Conservation (phyloP, 805 yeast genomes). For the Candida boleticola region DNA sequence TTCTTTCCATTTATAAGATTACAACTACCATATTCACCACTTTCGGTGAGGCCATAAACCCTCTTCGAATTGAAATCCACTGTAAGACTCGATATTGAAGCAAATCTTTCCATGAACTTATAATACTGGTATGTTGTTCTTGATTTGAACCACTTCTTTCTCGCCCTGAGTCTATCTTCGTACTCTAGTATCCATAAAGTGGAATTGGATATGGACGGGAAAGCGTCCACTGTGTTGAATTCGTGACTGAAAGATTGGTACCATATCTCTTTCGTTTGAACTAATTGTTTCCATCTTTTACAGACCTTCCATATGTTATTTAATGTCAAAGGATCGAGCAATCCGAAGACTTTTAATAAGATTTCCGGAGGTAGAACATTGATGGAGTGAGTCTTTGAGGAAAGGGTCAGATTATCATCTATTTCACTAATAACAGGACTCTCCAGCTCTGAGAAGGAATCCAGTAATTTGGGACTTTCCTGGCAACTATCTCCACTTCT, state of each 20-base stretch:
- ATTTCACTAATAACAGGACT: too few relatives aligned
- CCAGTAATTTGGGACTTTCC: too few relatives aligned
- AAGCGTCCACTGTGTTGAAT: slow-evolving; percentile 34
- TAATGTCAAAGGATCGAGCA: slow-evolving; percentile 46
- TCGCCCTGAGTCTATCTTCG: slow-evolving; percentile 32
- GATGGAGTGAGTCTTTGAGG: slow-evolving; percentile 7
- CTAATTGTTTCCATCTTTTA: slow-evolving; percentile 44
- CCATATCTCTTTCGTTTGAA: slow-evolving; percentile 49
- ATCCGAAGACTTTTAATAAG: slow-evolving; percentile 42
- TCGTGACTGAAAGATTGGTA: slow-evolving; percentile 39
- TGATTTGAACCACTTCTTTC: slow-evolving; percentile 41
- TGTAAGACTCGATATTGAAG: slow-evolving; percentile 4
- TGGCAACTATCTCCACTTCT: too few relatives aligned
- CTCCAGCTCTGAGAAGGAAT: too few relatives aligned
- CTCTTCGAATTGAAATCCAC: background rate
- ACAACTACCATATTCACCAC: slow-evolving; percentile 1
- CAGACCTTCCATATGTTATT: slow-evolving; percentile 44
- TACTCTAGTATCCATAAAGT: slow-evolving; percentile 48
- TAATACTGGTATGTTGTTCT: slow-evolving; percentile 25
- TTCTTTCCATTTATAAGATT: slow-evolving; percentile 32
- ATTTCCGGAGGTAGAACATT: slow-evolving; percentile 48
- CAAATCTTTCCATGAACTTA: slow-evolving; percentile 29
- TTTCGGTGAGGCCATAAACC: background rate
- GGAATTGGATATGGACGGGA: slow-evolving; percentile 46
- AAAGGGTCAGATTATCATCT: background rate